Conservation (phyloP, 1,284 basidiomycete genomes). For the Cutaneotrichosporon spelunceum region DNA sequence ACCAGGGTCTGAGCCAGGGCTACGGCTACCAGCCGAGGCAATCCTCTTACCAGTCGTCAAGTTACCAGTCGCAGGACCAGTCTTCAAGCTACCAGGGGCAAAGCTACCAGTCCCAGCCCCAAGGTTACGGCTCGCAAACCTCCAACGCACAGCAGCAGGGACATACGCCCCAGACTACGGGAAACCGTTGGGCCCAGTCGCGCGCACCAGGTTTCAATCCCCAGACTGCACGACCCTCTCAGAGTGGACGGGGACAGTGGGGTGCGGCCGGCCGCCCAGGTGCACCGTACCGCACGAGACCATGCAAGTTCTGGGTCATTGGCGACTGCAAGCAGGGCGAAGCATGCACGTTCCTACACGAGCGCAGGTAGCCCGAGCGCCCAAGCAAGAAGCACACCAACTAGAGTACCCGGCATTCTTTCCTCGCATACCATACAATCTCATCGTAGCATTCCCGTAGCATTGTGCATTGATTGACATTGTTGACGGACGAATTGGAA, state of each 20-base stretch:
- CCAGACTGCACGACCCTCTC: neutral
- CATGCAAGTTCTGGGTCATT: slow-evolving; percentile 3
- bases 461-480: slow-evolving; percentile 2
- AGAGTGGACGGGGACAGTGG: neutral
- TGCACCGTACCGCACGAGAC: neutral
- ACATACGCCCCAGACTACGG: neutral
- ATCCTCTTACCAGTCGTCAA: neutral
- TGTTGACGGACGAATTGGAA: neutral
- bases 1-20: neutral
- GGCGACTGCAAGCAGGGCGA: neutral
- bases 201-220: neutral
- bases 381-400: neutral
- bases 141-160: neutral
- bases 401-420: neutral
- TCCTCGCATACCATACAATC: neutral
- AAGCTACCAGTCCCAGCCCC: neutral
- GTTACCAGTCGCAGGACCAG: neutral
- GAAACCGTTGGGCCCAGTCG: neutral
- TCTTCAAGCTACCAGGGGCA: neutral
- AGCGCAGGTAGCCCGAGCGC: neutral
- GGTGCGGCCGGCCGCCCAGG: neutral
- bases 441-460: neutral
- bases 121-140: neutral
- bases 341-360: neutral
- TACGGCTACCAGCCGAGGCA: slow-evolving; percentile 6